Evolutionary conservation across 257 asterid genomes (phyloP).

Genomic region (Przewalskia tangutica): DNA sequence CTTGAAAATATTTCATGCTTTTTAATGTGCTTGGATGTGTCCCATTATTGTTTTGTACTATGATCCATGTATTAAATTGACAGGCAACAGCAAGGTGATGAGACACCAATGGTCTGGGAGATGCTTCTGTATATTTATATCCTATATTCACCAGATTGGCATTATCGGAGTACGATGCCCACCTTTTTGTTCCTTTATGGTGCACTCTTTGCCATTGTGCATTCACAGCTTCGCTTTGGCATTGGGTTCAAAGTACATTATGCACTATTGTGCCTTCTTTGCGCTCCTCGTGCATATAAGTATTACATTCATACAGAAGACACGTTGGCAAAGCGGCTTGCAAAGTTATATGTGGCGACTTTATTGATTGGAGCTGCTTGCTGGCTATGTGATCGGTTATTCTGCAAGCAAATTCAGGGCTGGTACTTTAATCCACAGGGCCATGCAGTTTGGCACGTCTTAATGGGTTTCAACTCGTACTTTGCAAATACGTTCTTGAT

Average conservation of each 20-base stretch:
- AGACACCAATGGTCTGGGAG: constrained; percentile 99
- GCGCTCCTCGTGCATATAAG: constrained; percentile 88
- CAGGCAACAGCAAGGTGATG: constrained; percentile 96
- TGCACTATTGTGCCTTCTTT: constrained; percentile 80
- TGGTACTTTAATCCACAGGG: constrained; percentile 81
- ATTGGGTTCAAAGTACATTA: constrained; percentile 71
- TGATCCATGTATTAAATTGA: constrained; percentile 9
- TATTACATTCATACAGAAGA: constrained; percentile 79
- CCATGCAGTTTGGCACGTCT: constrained; percentile 82
- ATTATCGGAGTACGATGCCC: constrained; percentile 93
- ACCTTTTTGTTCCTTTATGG: constrained; percentile 86
- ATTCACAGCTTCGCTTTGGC: constrained; percentile 57
- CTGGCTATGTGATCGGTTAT: constrained; percentile 65
- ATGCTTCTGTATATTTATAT: constrained; percentile 95
- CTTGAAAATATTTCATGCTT: background rate
- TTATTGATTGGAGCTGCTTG: constrained; percentile 45
- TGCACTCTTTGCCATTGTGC: constrained; percentile 63
- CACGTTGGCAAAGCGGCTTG: constrained; percentile 60
- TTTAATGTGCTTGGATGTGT: background rate
- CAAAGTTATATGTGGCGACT: constrained; percentile 55
- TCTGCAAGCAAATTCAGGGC: constrained; percentile 43
- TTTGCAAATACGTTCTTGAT: constrained; percentile 77
- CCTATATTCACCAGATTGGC: constrained; percentile 98
- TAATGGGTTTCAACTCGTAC: constrained; percentile 89
- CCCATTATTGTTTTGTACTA: background rate